These are phyloP conservation scores for Crassisporium funariophilum DNA, from an alignment of 768 basidiomycete genomes.

Conservation along the genomic window DNA sequence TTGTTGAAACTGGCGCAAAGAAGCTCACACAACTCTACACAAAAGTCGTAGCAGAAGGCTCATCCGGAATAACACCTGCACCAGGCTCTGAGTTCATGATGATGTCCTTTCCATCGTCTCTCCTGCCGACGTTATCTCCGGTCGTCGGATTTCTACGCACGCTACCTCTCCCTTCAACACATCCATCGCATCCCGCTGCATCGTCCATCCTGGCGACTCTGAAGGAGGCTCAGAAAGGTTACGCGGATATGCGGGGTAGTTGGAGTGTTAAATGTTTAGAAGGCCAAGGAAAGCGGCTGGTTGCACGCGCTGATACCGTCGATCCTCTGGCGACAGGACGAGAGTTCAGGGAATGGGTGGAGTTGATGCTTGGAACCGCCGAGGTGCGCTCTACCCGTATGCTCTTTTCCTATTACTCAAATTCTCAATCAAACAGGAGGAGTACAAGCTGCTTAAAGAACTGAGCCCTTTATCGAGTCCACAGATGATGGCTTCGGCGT, in stretches of 20 bases:
- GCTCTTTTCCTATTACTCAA: not conserved
- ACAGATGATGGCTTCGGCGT: constrained; percentile 57
- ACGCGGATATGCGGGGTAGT: constrained; percentile 82
- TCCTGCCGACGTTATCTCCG: constrained; percentile 57
- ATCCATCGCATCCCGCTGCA: constrained; percentile 82
- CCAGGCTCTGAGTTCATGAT: constrained; percentile 59
- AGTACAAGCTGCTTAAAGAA: constrained; percentile 64
- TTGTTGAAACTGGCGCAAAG: constrained; percentile 82
- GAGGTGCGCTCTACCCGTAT: constrained; percentile 46
- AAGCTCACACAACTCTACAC: constrained; percentile 82
- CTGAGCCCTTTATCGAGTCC: constrained; percentile 62
- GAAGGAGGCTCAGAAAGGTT: constrained; percentile 78
- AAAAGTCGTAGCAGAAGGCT: constrained; percentile 86
- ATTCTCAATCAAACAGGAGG: constrained; percentile 45
- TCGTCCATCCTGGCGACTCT: constrained; percentile 63
- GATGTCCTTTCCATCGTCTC: constrained; percentile 53
- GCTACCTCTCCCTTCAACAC: constrained; percentile 75
- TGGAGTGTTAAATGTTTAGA: constrained; percentile 81
- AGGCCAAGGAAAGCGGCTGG: constrained; percentile 63
- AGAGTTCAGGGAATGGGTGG: constrained; percentile 75
- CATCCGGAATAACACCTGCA: constrained; percentile 69
- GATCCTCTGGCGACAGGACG: constrained; percentile 66
- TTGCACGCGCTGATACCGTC: constrained; percentile 70
- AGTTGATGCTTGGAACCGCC: constrained; percentile 61
- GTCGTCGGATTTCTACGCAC: constrained; percentile 71